Evolutionary conservation across 1,139 yeast genomes (phyloP).

Genomic region (Sugiyamaella xylanicola): DNA sequence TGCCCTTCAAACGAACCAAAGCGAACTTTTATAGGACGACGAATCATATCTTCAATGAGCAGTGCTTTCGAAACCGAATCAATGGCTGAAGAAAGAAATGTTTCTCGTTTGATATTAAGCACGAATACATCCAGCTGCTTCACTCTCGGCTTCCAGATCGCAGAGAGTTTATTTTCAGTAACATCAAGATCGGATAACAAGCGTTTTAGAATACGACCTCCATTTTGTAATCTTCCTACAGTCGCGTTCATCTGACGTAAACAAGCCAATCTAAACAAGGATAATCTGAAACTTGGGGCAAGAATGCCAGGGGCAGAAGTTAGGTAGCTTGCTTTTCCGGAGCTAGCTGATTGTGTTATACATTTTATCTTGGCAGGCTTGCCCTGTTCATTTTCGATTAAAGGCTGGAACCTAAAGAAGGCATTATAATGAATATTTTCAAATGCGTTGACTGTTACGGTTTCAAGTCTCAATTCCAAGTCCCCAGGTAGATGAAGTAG

Average conservation of each 20-base stretch:
- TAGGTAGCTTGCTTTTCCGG: background rate
- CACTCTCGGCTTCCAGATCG: slow-evolving; percentile 13
- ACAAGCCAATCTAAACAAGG: slow-evolving; percentile 22
- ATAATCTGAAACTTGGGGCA: background rate
- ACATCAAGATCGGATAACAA: background rate
- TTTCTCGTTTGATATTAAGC: slow-evolving; percentile 26
- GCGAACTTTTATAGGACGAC: slow-evolving; percentile 34
- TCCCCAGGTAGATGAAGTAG: background rate
- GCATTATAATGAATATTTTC: background rate
- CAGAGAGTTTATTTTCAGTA: background rate
- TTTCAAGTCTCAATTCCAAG: background rate
- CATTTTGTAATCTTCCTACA: slow-evolving; percentile 10
- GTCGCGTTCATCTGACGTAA: slow-evolving; percentile 23
- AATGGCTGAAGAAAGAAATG: slow-evolving; percentile 27
- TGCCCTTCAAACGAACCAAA: slow-evolving; percentile 31
- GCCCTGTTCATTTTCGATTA: background rate
- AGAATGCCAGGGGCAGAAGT: slow-evolving; percentile 8
- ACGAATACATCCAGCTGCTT: slow-evolving; percentile 20
- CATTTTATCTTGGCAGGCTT: background rate
- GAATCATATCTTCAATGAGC: slow-evolving; percentile 25
- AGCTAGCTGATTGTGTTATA: background rate
- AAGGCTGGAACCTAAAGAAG: slow-evolving; percentile 1
- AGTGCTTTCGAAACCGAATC: slow-evolving; percentile 22
- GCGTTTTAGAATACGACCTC: background rate
- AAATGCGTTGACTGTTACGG: background rate